phyloP scores from a whole-genome alignment of 2,329 filamentous ascomycete species.

The Cercospora brassicicola region DNA sequence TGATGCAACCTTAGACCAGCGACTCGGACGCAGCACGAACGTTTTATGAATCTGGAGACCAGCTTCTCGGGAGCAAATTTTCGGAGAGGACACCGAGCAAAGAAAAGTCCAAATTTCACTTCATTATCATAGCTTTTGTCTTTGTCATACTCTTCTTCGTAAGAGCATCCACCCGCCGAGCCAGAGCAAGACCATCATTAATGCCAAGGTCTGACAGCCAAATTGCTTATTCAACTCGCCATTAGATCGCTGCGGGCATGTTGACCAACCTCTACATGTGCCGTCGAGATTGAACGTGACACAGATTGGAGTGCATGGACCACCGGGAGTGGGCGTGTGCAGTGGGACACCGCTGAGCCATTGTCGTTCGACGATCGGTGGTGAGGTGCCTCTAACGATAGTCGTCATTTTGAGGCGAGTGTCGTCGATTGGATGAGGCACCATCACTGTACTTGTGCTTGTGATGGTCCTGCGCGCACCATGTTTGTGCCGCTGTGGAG shows the following conservation, averaged over 20 bases:
- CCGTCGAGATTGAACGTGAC: neutral
- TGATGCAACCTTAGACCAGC: neutral
- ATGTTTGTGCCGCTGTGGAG: neutral
- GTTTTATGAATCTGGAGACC: neutral
- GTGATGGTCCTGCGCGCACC: neutral
- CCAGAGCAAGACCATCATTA: neutral
- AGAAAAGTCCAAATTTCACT: neutral
- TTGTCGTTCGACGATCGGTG: neutral
- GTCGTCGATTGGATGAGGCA: neutral
- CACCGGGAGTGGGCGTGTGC: neutral
- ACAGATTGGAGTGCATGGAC: neutral
- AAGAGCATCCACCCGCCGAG: neutral
- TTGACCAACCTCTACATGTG: neutral
- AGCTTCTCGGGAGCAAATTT: neutral
- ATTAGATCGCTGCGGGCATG: neutral
- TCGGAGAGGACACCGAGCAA: neutral
- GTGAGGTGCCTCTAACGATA: neutral
- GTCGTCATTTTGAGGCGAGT: neutral
- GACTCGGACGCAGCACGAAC: neutral
- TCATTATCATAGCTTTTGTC: neutral
- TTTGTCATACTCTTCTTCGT: neutral
- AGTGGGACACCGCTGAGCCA: neutral
- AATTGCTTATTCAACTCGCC: neutral
- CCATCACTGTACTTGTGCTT: neutral
- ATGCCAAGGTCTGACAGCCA: neutral